Percentiles rank a stretch among this genome's conserved stretches.
Evolutionary conservation across 768 basidiomycete genomes (phyloP).

Genomic region (Tulasnella sp.): DNA sequence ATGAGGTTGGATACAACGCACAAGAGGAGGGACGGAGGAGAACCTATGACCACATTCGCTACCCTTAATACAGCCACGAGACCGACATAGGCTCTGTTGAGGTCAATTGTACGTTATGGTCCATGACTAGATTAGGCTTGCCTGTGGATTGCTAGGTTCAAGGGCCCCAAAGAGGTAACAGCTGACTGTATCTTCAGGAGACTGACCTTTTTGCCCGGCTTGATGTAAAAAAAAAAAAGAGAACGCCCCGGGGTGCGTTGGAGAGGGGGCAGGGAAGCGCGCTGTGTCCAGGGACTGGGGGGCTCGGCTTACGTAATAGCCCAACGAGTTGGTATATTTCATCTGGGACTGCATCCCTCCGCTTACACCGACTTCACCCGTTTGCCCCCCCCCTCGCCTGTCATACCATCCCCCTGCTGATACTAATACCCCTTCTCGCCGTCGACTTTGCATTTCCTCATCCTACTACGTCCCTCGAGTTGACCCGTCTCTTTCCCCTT

Average conservation of each 20-base stretch:
- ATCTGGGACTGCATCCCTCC: not conserved
- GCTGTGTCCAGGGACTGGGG: not conserved
- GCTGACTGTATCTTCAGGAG: not conserved
- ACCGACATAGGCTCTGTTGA: conserved; percentile 15
- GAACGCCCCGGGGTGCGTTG: not conserved
- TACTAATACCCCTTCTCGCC: not conserved
- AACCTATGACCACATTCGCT: conserved; percentile 1
- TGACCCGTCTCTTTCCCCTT: not conserved
- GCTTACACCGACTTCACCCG: conserved; percentile 7
- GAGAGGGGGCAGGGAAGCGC: not conserved
- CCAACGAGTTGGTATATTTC: not conserved
- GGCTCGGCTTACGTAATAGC: not conserved
- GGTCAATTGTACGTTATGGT: not conserved
- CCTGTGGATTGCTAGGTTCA: not conserved
- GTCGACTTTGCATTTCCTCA: not conserved
- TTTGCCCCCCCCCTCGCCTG: not conserved
- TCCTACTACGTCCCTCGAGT: not conserved
- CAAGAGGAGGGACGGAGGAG: not conserved
- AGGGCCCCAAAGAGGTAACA: conserved; percentile 1
- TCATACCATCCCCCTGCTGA: not conserved
- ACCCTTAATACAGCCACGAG: conserved; percentile 9
- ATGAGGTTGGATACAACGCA: not conserved
- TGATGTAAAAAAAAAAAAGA: not conserved
- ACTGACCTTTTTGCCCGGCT: not conserved
- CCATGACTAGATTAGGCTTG: not conserved